Evolutionary conservation across 305 asterid genomes (phyloP), one percentile per base, ranked within the genome.

Genomic region (Fraxinus albicans): DNA sequence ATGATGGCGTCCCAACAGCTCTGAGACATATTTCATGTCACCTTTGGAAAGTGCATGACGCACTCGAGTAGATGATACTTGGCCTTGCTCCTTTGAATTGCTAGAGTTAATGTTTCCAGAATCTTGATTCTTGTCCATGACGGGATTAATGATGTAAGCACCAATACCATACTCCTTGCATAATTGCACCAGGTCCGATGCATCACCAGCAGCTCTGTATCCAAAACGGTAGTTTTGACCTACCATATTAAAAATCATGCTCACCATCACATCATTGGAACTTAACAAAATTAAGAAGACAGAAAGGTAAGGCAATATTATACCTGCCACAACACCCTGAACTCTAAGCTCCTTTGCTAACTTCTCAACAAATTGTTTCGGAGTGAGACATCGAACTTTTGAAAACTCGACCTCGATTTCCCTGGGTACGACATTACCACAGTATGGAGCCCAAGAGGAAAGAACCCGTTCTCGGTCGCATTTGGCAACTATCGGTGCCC

Each of bases 181-280:
- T 47, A 93, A 88, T 44, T 85, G 90, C 83, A 90, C 89, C 36
- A 96, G 92, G 83, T 94, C 98, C 21, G 93, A 87, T 36, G 96
- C 91, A 88, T 89, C 80, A 15, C 99, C 99, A 33, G 92, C 80
- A 77, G 99, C 99, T 89, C 81, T 91, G 73, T 91, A 96, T 73
- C 99, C 99, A 74, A 96, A 96, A 83, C 97, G 96, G 85, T 94
- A 96, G 87, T 96, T 96, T 88, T 94, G 90, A 75, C 98, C 99
- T 96, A 87, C 13, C 77, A 84, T 50, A 75, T 83, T 42, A 76
- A n/a, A 29, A 76, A 42, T 31, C 60, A 69, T 58, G 47, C 75
- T 83, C 77, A 67, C 13, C 65, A 35, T 21, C 58, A 75, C 8
- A 25, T 36, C 60, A 23, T 79, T 47, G 15, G 36, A 79, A 60